Percentiles rank a stretch among this genome's conserved stretches.
Conservation (phyloP, 1,284 basidiomycete genomes). For the Marasmius fiardii region DNA sequence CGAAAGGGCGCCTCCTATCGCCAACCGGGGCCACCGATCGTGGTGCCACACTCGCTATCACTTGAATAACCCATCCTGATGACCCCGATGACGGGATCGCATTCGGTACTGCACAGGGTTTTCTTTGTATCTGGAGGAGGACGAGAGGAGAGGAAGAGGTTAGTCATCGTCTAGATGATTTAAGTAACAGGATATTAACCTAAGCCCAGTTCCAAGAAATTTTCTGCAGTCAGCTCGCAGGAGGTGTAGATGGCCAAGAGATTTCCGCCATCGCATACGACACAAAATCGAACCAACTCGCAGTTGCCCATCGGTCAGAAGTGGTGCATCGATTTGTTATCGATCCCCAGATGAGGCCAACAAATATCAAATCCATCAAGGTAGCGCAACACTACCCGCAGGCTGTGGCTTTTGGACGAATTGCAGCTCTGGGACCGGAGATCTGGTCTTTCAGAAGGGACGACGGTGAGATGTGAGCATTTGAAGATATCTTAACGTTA, state of each 20-base stretch:
- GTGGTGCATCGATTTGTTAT: constrained; percentile 7
- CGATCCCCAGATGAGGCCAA: constrained; percentile 2
- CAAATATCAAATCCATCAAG: background rate
- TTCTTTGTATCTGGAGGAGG: constrained; percentile 6
- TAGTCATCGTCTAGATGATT: background rate
- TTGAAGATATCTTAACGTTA: background rate
- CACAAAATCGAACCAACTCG: constrained; percentile 4
- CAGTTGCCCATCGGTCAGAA: constrained; percentile 5
- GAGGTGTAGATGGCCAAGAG: constrained; percentile 7
- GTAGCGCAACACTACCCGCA: constrained; percentile 8
- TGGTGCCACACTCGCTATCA: constrained; percentile 6
- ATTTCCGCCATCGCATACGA: constrained; percentile 9
- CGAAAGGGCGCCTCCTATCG: background rate
- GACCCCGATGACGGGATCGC: constrained; percentile 6
- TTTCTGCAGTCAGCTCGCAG: constrained; percentile 1
- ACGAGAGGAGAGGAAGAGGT: background rate
- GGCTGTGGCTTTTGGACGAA: constrained; percentile 7
- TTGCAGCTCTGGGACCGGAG: background rate
- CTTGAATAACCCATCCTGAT: constrained; percentile 7
- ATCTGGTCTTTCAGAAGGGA: constrained; percentile 11
- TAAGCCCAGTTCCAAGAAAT: constrained; percentile 4
- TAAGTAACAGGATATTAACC: background rate
- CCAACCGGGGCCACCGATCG: constrained; percentile 5
- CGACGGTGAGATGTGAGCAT: constrained; percentile 10
- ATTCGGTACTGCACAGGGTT: constrained; percentile 7